These are phyloP conservation scores for Asterionellopsis glacialis DNA, from an alignment of 108 stramenopile species.

Conservation along the genomic window DNA sequence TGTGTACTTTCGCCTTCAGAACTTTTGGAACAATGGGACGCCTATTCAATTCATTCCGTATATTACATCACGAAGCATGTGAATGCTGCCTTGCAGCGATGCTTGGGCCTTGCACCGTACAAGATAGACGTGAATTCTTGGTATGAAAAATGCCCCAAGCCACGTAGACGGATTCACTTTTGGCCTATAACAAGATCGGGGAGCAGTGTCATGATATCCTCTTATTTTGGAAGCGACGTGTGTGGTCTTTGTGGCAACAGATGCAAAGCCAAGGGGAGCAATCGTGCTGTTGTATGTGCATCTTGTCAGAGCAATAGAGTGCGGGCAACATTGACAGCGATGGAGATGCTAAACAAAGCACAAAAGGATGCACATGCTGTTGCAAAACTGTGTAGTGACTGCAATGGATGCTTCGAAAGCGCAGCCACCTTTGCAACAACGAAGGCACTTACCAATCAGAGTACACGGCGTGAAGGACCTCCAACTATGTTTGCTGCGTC, in stretches of 20 bases:
- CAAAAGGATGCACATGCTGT: constrained; percentile 41
- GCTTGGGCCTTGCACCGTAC: constrained; percentile 74
- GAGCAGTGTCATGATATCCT: constrained; percentile 62
- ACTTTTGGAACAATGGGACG: constrained; percentile 86
- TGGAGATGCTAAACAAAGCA: constrained; percentile 42
- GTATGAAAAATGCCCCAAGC: constrained; percentile 74
- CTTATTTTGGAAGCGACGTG: constrained; percentile 76
- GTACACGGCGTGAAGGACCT: neutral
- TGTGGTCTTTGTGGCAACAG: constrained; percentile 70
- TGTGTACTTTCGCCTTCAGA: constrained; percentile 84
- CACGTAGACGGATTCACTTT: constrained; percentile 71
- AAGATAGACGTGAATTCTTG: constrained; percentile 58
- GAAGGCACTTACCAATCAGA: constrained; percentile 3
- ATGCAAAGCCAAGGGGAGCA: constrained; percentile 62
- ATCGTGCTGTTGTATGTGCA: constrained; percentile 59
- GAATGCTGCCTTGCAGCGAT: constrained; percentile 79
- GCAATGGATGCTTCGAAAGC: constrained; percentile 71
- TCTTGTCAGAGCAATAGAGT: constrained; percentile 43
- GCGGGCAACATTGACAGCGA: constrained; percentile 35
- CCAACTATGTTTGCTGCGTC: constrained; percentile 2
- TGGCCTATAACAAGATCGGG: constrained; percentile 74
- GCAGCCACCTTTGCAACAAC: constrained; percentile 52
- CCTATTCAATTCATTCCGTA: constrained; percentile 65
- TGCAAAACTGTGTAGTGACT: constrained; percentile 58
- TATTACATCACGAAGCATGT: constrained; percentile 87